These are phyloP conservation scores for Candida qinlingensis DNA, from an alignment of 805 yeast genomes.

Conservation along the genomic window DNA sequence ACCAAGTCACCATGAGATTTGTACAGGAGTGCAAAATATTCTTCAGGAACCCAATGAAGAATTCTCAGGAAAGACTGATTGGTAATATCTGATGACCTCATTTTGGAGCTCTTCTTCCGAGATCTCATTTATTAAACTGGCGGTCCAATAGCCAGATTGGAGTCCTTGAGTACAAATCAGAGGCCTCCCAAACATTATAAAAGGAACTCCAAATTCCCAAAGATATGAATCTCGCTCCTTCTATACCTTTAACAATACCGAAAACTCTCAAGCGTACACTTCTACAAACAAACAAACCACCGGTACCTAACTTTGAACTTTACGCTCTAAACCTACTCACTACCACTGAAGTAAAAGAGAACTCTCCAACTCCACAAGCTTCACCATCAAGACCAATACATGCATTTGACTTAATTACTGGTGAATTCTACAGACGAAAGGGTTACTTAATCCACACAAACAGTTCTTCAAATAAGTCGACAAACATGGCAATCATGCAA, in stretches of 20 bases:
- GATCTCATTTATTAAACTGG: no score
- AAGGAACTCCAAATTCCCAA: not conserved
- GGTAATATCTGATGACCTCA: no score
- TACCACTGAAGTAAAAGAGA: not conserved
- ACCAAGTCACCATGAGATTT: no score
- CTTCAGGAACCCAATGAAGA: no score
- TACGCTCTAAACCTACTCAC: not conserved
- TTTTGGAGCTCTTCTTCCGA: no score
- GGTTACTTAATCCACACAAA: constrained; percentile 1
- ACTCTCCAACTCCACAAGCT: not conserved
- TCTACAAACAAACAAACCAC: not conserved
- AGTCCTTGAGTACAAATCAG: no score
- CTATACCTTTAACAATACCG: not conserved
- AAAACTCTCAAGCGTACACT: not conserved
- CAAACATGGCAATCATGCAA: constrained; percentile 4
- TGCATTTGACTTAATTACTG: not conserved
- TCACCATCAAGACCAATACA: not conserved
- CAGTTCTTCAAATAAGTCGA: not conserved
- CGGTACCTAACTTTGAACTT: not conserved
- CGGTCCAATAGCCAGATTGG: no score
- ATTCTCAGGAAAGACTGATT: no score
- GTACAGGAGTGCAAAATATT: no score
- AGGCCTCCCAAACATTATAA: no score
- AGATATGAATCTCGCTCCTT: not conserved
- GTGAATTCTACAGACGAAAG: not conserved